Percentiles rank a stretch among this genome's conserved stretches.
Evolutionary conservation across 768 basidiomycete genomes (phyloP).

Genomic region (Podaxis carcinomalis): DNA sequence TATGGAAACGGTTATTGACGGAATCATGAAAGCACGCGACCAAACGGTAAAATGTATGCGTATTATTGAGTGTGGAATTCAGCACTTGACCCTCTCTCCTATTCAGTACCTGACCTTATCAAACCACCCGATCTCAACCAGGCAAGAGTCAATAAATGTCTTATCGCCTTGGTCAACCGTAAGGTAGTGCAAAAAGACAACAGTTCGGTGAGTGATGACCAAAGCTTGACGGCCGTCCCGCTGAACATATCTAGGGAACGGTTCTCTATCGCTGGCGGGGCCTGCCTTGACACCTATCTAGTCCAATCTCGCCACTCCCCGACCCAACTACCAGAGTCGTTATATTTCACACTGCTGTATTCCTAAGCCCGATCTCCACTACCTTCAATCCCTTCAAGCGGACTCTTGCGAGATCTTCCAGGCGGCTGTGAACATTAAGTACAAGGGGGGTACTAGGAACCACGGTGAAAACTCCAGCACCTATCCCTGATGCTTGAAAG

Average conservation of each 20-base stretch:
- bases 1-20: slow-evolving; percentile 78
- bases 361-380: neutral
- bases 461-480: slow-evolving; percentile 4
- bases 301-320: no score
- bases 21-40: slow-evolving; percentile 59
- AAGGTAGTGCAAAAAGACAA: slow-evolving; percentile 81
- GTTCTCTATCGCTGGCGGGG: slow-evolving; percentile 67
- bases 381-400: neutral
- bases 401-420: neutral
- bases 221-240: neutral
- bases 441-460: neutral
- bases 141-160: slow-evolving; percentile 88
- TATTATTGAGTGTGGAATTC: neutral
- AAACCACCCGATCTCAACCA: slow-evolving; percentile 81
- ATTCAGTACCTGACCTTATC: slow-evolving; percentile 70
- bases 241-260: slow-evolving; percentile 37
- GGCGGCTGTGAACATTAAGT: neutral
- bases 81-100: neutral
- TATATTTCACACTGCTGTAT: neutral
- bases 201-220: slow-evolving; percentile 40
- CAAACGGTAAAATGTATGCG: slow-evolving; percentile 61
- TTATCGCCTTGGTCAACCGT: slow-evolving; percentile 85
- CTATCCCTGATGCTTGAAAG: neutral
- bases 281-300: slow-evolving; percentile 18
- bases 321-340: neutral